phyloP scores from a whole-genome alignment of 495 filamentous ascomycete genomes.

The Daldinia caldariorum region DNA sequence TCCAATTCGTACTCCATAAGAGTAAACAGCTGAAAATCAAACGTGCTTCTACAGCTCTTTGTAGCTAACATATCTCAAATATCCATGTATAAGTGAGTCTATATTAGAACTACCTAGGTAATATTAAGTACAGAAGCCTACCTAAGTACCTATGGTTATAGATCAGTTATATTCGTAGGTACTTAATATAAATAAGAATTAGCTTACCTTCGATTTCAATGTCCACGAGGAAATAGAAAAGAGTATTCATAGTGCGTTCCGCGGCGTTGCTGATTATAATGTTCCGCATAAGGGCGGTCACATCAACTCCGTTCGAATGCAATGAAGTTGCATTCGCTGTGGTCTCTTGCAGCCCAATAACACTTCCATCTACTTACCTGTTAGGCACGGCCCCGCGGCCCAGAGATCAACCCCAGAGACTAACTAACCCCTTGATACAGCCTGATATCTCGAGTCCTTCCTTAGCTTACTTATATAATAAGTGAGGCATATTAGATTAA shows the following conservation, averaged over 20 bases:
- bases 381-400: conserved; percentile 2
- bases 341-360: conserved; percentile 13
- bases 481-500: too few species aligned
- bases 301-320: conserved; percentile 5
- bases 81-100: too few species aligned
- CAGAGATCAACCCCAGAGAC: neutral
- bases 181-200: too few species aligned
- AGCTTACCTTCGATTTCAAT: neutral
- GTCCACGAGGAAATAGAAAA: neutral
- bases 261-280: neutral
- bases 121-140: too few species aligned
- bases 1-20: neutral
- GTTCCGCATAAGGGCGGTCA: conserved; percentile 8
- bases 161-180: too few species aligned
- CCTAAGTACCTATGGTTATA: neutral
- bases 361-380: conserved; percentile 3
- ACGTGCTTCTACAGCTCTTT: neutral
- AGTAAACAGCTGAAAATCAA: neutral
- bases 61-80: neutral
- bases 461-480: neutral
- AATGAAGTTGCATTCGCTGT: conserved; percentile 2
- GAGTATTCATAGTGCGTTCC: neutral
- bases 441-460: neutral
- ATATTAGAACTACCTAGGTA: too few species aligned
- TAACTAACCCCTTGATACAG: neutral